These are phyloP conservation scores for Poa pratensis DNA, from an alignment of 176 grass and related monocot species.

Conservation along the genomic window DNA sequence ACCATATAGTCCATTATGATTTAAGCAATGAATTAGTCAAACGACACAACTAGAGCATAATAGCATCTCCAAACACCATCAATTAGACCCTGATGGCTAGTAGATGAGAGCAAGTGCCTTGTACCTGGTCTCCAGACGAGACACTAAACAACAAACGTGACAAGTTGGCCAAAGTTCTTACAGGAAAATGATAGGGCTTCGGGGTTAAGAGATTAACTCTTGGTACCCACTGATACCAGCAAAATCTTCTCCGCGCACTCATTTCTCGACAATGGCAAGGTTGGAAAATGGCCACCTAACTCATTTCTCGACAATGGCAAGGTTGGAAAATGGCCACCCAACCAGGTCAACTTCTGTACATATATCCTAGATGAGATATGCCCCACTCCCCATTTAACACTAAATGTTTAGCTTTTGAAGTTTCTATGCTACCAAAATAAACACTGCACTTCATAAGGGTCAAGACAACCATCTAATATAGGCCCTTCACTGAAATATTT, in stretches of 20 bases:
- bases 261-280: not conserved
- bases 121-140: not conserved
- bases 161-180: not conserved
- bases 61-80: not conserved
- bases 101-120: not conserved
- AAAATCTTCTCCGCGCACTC: not conserved
- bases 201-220: not conserved
- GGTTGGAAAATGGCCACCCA: not conserved
- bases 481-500: not conserved
- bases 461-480: not conserved
- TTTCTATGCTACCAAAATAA: slow-evolving; percentile 24
- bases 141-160: not conserved
- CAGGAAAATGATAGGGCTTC: not conserved
- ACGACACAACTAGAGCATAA: not conserved
- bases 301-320: not conserved
- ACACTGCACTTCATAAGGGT: not conserved
- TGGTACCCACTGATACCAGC: not conserved
- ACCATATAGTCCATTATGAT: not conserved
- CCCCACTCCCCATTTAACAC: not conserved
- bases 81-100: not conserved
- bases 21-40: not conserved
- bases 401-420: not conserved
- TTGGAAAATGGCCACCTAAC: not conserved
- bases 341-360: not conserved
- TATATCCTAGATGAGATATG: not conserved